Conservation (phyloP, 495 filamentous ascomycete genomes). For the Aspergillus haitiensis region DNA sequence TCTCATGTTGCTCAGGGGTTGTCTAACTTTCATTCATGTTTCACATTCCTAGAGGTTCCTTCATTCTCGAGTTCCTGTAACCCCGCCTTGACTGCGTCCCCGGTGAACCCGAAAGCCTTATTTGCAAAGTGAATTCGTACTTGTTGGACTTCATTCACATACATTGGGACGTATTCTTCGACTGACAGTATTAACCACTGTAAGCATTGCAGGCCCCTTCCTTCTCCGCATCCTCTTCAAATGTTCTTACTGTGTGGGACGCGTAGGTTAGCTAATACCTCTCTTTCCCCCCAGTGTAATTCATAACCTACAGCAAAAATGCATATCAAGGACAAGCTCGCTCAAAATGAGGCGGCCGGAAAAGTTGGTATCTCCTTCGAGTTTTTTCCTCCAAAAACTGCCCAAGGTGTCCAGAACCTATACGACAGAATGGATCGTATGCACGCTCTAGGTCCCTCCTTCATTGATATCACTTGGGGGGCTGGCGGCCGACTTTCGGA, state of each 20-base stretch:
- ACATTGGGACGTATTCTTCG: neutral
- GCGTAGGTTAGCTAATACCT: neutral
- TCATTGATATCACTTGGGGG: slow-evolving; percentile 99
- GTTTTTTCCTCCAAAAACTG: slow-evolving; percentile 99
- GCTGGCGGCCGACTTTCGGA: slow-evolving; percentile 88
- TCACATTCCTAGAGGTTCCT: neutral
- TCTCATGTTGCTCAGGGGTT: slow-evolving; percentile 1
- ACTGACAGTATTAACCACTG: neutral
- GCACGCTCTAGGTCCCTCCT: slow-evolving; percentile 88
- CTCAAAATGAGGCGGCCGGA: slow-evolving; percentile 71
- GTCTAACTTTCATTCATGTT: neutral
- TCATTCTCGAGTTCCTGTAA: neutral
- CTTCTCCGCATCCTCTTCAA: neutral
- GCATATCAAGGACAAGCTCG: slow-evolving; percentile 93
- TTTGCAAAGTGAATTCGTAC: too few species aligned
- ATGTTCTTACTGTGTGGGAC: neutral
- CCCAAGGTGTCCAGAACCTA: slow-evolving; percentile 95
- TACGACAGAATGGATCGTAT: slow-evolving; percentile 99
- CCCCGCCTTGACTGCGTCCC: neutral
- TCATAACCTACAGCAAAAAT: slow-evolving; percentile 39
- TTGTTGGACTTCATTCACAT: too few species aligned
- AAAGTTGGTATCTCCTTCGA: slow-evolving; percentile 95
- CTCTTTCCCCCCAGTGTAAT: slow-evolving; percentile 2
- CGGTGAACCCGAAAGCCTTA: neutral
- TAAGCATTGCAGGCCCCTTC: neutral